phyloP scores from a whole-genome alignment of 805 yeast species.

The Metschnikowia sp. region DNA sequence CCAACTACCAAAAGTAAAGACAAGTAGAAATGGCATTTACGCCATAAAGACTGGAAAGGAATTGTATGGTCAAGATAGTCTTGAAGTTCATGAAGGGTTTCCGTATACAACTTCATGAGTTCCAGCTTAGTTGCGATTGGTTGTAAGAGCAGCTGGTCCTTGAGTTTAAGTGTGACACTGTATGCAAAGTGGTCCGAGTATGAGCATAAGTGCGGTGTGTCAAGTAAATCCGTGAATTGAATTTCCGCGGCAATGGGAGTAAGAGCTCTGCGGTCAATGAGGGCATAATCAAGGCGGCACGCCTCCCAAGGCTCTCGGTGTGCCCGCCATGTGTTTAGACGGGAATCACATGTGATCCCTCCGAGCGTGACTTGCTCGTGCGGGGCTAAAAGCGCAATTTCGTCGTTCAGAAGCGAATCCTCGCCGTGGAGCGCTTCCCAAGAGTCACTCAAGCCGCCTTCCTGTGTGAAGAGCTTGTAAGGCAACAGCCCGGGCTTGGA shows the following conservation, averaged over 20 bases:
- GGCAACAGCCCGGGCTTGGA: constrained; percentile 86
- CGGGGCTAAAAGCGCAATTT: constrained; percentile 28
- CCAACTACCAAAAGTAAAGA: constrained; percentile 45
- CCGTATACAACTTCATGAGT: constrained; percentile 34
- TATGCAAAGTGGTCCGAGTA: constrained; percentile 94
- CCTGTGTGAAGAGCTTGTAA: constrained; percentile 63
- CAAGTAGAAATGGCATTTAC: constrained; percentile 59
- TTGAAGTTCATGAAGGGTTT: constrained; percentile 10
- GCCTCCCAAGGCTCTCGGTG: constrained; percentile 60
- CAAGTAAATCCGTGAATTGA: constrained; percentile 65
- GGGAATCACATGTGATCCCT: constrained; percentile 89
- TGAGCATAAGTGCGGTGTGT: constrained; percentile 53
- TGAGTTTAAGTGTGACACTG: constrained; percentile 27
- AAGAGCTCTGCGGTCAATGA: constrained; percentile 58
- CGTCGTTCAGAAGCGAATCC: constrained; percentile 14
- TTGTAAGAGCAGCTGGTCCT: constrained; percentile 1
- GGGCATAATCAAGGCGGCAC: constrained; percentile 85
- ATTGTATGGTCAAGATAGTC: constrained; percentile 43
- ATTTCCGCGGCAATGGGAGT: constrained; percentile 63
- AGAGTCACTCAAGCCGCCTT: constrained; percentile 71
- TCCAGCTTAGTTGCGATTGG: constrained; percentile 11
- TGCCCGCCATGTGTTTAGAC: constrained; percentile 81
- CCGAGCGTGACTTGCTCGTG: constrained; percentile 61
- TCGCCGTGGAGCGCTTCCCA: constrained; percentile 71
- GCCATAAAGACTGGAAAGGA: constrained; percentile 59